These are phyloP conservation scores for Trichopus zeylanicus DNA, from an alignment of 116 monocot genomes.

Conservation along the genomic window DNA sequence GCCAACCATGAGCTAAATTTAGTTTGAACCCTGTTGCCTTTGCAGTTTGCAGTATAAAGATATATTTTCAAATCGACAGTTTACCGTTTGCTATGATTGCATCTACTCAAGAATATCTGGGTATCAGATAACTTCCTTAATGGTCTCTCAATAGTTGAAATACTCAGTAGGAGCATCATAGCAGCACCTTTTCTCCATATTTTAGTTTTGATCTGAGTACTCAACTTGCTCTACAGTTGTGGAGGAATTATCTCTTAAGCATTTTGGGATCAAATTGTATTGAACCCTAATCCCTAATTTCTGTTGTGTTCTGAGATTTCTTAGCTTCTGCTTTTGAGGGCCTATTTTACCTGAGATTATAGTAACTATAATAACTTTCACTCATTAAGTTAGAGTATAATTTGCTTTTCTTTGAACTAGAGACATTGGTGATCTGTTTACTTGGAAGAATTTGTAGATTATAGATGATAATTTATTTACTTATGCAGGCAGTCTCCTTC, in stretches of 20 bases:
- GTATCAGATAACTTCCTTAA: too few relatives aligned
- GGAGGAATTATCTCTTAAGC: neutral
- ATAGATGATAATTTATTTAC: neutral
- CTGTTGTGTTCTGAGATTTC: neutral
- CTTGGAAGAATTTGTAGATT: neutral
- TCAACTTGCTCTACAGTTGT: neutral
- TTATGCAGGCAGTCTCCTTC: constrained; percentile 81
- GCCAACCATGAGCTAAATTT: too few relatives aligned
- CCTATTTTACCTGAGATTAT: neutral
- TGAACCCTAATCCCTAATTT: neutral
- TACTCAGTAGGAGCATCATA: too few relatives aligned
- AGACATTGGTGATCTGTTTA: neutral
- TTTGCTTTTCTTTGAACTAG: neutral
- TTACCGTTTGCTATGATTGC: too few relatives aligned
- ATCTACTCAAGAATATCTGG: too few relatives aligned
- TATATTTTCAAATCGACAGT: too few relatives aligned
- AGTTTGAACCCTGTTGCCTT: too few relatives aligned
- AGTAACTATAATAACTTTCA: neutral
- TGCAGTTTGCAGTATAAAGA: too few relatives aligned
- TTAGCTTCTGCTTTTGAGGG: neutral
- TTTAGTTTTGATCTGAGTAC: too few relatives aligned
- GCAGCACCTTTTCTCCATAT: too few relatives aligned
- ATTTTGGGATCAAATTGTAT: too few relatives aligned
- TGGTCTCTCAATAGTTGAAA: too few relatives aligned
- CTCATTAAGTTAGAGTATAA: neutral